Base-by-base conservation (phyloP, 1,139 yeast species). In the Nakaseomyces sp. region DNA sequence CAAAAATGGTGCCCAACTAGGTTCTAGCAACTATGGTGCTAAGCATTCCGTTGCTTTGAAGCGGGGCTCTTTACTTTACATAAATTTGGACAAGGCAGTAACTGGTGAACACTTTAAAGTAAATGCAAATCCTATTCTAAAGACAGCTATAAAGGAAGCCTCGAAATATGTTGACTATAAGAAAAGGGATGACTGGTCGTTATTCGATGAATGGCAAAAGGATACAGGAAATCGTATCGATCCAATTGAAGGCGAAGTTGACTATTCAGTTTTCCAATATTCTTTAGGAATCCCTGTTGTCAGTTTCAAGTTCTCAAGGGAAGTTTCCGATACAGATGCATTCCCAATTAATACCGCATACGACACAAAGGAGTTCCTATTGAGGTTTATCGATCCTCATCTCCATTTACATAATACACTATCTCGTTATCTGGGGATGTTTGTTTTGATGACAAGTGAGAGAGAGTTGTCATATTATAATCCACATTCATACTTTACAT, bases 321-420 rank as follows among this genome's bases (percentile, higher is more conserved):
- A 66, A 50, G 29, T 40, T 1, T 19, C 25, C 4, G 43, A 45
- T 3, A 71, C 70, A 53, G 73, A 74, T 38, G 65, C 77, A 9
- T 71, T 73, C 50, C 83, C 77, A 49, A 65, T 68, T 45, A 80
- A 80, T 57, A 79, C 88, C 7, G 71, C 70, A 44, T 79, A 70
- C 54, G 87, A 81, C 55, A 72, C 81, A 6, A 66, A 67, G 43
- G 60, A 71, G 45, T 80, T 84, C 81, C 66, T 80, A 63, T 65
- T 70, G 28, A 63, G 65, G n/a, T 70, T 64, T 54, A 72, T 75
- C 15, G 89, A 81, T 56, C 73, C 76, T 10, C 74, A 71, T 0
- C 76, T 73, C 50, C 67, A 69, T 18, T 66, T 65, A 47, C 88
- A 81, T 51, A 74, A 72, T 50, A 67, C 75, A 17, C 60, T 79